Conservation (phyloP, 1,284 basidiomycete genomes). For the Xerocomus minutiporus region DNA sequence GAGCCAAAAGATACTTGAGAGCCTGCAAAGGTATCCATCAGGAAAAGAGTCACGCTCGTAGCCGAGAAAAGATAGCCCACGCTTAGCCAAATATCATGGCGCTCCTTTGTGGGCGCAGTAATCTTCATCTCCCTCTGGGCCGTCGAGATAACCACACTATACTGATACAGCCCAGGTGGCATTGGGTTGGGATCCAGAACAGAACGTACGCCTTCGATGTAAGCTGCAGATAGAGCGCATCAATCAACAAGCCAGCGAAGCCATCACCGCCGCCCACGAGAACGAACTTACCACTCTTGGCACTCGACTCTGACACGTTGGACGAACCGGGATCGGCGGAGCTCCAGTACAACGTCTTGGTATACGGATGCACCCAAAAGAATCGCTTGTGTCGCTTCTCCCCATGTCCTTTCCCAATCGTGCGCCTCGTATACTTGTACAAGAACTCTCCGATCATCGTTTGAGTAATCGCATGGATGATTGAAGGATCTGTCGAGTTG, state of each 20-base stretch:
- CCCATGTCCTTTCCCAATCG: conserved; percentile 89
- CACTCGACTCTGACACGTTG: conserved; percentile 84
- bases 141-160: conserved; percentile 91
- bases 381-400: conserved; percentile 91
- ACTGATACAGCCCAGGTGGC: conserved; percentile 89
- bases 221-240: conserved; percentile 55
- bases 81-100: conserved; percentile 95
- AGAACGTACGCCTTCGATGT: conserved; percentile 87
- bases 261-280: conserved; percentile 3
- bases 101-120: conserved; percentile 88
- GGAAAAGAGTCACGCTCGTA: conserved; percentile 2
- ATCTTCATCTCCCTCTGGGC: conserved; percentile 96
- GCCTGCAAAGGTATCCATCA: conserved; percentile 48
- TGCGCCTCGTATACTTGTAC: conserved; percentile 92
- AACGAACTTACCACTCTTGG: conserved; percentile 84
- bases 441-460: conserved; percentile 99
- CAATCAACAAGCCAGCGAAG: conserved; percentile 10
- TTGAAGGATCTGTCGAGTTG: conserved; percentile 70
- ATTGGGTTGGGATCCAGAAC: conserved; percentile 91
- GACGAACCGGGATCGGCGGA: conserved; percentile 88
- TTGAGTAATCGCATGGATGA: conserved; percentile 97
- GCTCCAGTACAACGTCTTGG: conserved; percentile 97
- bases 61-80: conserved; percentile 40
- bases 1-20: conserved; percentile 75
- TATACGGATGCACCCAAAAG: conserved; percentile 99